Percentiles rank a stretch among this genome's conserved stretches.
phyloP scores from a whole-genome alignment of 225 moss, liverwort and hornwort genomes.

The Ulota crispa region DNA sequence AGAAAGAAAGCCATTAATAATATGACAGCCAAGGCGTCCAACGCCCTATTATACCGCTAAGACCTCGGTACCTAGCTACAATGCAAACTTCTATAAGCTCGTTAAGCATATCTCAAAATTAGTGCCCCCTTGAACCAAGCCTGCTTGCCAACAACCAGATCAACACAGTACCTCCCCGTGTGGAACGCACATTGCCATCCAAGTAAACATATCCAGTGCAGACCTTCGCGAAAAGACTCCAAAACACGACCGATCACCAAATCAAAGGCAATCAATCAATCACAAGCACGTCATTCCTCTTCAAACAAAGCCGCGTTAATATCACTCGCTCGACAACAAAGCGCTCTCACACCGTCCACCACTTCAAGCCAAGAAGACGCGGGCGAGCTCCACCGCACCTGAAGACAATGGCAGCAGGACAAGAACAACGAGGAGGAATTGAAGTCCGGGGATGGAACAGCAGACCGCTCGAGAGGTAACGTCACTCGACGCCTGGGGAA shows the following conservation, averaged over 20 bases:
- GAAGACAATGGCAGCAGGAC: background rate
- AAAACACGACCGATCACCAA: constrained; percentile 25
- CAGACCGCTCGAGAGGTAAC: constrained; percentile 6
- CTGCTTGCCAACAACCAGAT: constrained; percentile 19
- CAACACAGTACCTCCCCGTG: constrained; percentile 17
- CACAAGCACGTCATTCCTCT: constrained; percentile 11
- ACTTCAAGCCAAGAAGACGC: constrained; percentile 22
- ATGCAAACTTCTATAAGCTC: background rate
- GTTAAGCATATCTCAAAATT: constrained; percentile 12
- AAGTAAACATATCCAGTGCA: constrained; percentile 10
- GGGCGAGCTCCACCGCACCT: constrained; percentile 8
- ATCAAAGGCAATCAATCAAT: constrained; percentile 14
- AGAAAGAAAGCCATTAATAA: constrained; percentile 24
- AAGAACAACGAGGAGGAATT: constrained; percentile 16
- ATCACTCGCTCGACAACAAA: constrained; percentile 10
- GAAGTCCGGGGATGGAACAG: constrained; percentile 18
- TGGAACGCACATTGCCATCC: background rate
- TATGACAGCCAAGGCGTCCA: constrained; percentile 8
- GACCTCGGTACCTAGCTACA: constrained; percentile 19
- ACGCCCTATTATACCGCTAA: background rate
- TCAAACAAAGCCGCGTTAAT: background rate
- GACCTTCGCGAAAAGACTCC: background rate
- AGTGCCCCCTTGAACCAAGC: constrained; percentile 2
- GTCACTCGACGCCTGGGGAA: background rate
- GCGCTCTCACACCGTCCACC: background rate